phyloP scores from a whole-genome alignment of 352 stramenopile genomes.

The Pythium phragmitis region DNA sequence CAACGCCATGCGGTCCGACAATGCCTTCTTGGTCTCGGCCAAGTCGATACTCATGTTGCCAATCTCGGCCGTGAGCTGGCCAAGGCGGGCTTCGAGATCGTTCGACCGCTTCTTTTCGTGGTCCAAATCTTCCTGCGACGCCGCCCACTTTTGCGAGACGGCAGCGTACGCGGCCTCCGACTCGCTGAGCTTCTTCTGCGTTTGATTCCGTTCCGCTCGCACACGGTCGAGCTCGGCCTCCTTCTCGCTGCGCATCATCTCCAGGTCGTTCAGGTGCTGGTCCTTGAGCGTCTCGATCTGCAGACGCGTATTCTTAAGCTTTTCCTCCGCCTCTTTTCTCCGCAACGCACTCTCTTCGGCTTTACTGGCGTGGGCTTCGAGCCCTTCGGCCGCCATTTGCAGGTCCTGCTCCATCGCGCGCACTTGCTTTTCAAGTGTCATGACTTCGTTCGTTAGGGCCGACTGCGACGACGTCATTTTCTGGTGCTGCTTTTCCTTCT shows the following conservation, averaged over 20 bases:
- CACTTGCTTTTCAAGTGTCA: conserved; percentile 64
- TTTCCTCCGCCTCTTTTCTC: conserved; percentile 51
- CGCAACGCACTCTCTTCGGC: conserved; percentile 54
- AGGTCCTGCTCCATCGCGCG: conserved; percentile 62
- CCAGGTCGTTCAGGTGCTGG: conserved; percentile 55
- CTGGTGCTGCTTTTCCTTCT: conserved; percentile 71
- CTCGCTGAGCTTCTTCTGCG: conserved; percentile 26
- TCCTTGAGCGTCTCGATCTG: conserved; percentile 56
- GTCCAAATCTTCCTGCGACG: conserved; percentile 38
- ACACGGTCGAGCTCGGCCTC: conserved; percentile 51
- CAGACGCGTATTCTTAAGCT: conserved; percentile 44
- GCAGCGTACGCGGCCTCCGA: conserved; percentile 32
- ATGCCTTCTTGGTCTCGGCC: conserved; percentile 76
- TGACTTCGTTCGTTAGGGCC: conserved; percentile 56
- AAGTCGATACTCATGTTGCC: conserved; percentile 72
- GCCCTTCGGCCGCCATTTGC: conserved; percentile 56
- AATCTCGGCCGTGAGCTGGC: conserved; percentile 54
- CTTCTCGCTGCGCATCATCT: conserved; percentile 65
- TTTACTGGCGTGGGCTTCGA: conserved; percentile 65
- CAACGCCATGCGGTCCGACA: conserved; percentile 82
- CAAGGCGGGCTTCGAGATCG: conserved; percentile 49
- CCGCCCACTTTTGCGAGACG: conserved; percentile 31
- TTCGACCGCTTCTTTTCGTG: conserved; percentile 36
- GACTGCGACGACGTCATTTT: conserved; percentile 65
- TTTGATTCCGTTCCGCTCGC: conserved; percentile 34